phyloP scores from a whole-genome alignment of 768 basidiomycete genomes.

The Tylopilus felleus region DNA sequence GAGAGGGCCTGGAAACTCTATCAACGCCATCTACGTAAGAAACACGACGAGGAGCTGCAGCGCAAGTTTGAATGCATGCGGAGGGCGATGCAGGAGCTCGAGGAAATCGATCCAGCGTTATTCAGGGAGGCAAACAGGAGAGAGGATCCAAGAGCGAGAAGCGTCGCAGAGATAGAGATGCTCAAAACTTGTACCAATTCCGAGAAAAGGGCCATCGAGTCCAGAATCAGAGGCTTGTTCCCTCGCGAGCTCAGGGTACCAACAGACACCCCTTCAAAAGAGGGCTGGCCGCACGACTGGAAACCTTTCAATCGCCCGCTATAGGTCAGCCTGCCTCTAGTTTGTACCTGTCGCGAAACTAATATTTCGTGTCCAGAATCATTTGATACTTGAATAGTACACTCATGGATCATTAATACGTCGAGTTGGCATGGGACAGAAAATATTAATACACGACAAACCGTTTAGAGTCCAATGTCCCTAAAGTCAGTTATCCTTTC shows the following conservation, averaged over 20 bases:
- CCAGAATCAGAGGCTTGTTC: conserved; percentile 75
- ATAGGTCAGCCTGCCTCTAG: conserved; percentile 15
- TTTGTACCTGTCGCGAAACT: background rate
- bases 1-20: conserved; percentile 88
- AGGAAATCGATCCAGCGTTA: conserved; percentile 44
- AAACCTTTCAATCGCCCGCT: conserved; percentile 58
- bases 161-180: conserved; percentile 51
- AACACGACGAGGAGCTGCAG: conserved; percentile 61
- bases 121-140: conserved; percentile 70
- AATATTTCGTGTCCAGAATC: background rate
- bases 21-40: conserved; percentile 68
- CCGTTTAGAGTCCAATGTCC: conserved; percentile 23
- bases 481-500: conserved; percentile 33
- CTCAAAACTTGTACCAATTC: conserved; percentile 59
- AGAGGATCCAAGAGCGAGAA: conserved; percentile 71
- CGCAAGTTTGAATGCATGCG: conserved; percentile 82
- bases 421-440: background rate
- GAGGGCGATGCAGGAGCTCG: conserved; percentile 80
- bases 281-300: conserved; percentile 89
- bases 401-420: conserved; percentile 2
- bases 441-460: conserved; percentile 7
- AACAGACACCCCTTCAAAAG: conserved; percentile 76
- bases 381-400: background rate
- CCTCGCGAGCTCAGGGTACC: conserved; percentile 86
- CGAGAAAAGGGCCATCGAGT: conserved; percentile 70